phyloP scores from a whole-genome alignment of 169 alveolate species.

The Neospora caninum region DNA sequence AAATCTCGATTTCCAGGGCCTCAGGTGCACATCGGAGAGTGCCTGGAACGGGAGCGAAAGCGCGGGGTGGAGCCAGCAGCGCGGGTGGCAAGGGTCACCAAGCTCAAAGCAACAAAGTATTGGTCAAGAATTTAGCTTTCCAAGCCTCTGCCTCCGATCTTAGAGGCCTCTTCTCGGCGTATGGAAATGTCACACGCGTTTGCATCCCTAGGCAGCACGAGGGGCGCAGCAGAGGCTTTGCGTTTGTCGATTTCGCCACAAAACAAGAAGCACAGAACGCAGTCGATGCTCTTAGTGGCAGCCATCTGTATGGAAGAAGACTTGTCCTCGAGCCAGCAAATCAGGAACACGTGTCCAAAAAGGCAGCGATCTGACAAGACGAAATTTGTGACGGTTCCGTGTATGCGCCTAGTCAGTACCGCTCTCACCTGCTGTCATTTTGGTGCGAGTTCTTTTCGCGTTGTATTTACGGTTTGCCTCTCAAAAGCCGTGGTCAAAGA shows the following conservation, averaged over 20 bases:
- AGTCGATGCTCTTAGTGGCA: conserved; percentile 86
- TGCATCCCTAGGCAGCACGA: conserved; percentile 92
- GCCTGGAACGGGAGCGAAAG: neutral
- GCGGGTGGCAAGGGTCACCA: neutral
- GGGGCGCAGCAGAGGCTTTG: conserved; percentile 88
- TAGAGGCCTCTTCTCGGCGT: conserved; percentile 87
- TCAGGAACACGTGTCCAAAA: conserved; percentile 39
- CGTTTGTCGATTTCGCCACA: conserved; percentile 91
- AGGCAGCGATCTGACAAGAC: neutral
- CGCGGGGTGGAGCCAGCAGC: neutral
- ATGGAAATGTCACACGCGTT: conserved; percentile 85
- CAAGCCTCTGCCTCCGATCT: conserved; percentile 93
- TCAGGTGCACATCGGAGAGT: neutral
- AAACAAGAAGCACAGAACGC: conserved; percentile 90
- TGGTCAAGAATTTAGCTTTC: conserved; percentile 94
- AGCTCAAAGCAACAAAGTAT: conserved; percentile 81
- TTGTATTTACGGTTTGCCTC: too few relatives aligned
- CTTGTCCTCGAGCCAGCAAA: conserved; percentile 89
- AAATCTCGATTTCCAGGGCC: conserved; percentile 72
- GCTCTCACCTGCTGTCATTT: too few relatives aligned
- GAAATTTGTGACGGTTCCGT: too few relatives aligned
- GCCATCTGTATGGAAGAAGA: conserved; percentile 94
- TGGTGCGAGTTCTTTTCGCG: too few relatives aligned
- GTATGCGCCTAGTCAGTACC: too few relatives aligned
- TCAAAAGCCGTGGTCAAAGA: too few relatives aligned